Conservation (phyloP, 768 basidiomycete species). For the Suillus discolor region DNA sequence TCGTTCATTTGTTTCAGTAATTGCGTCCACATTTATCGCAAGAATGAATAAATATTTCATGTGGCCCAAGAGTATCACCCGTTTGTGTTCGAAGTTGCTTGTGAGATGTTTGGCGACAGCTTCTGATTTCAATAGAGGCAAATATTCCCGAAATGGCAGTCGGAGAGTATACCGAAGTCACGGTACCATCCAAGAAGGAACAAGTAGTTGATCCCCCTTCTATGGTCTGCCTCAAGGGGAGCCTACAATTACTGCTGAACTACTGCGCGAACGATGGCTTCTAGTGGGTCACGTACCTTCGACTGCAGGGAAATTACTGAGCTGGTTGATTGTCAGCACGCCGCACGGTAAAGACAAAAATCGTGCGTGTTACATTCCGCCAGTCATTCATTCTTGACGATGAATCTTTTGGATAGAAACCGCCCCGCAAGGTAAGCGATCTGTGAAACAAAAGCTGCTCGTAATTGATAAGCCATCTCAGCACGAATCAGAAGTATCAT, state of each 20-base stretch:
- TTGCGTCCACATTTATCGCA: neutral
- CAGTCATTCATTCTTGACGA: constrained; percentile 22
- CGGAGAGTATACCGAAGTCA: neutral
- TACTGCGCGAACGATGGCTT: constrained; percentile 27
- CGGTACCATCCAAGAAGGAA: neutral
- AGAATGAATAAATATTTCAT: too few relatives aligned
- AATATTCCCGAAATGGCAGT: constrained; percentile 23
- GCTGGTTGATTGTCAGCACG: constrained; percentile 22
- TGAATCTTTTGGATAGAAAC: constrained; percentile 37
- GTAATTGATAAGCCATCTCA: constrained; percentile 30
- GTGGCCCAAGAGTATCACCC: neutral
- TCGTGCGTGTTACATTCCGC: constrained; percentile 38
- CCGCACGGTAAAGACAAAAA: constrained; percentile 40
- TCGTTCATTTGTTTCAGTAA: constrained; percentile 5
- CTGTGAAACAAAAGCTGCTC: neutral
- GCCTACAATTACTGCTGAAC: neutral
- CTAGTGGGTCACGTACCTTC: constrained; percentile 23
- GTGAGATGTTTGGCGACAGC: constrained; percentile 31
- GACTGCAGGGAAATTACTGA: constrained; percentile 16
- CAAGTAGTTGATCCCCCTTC: constrained; percentile 1
- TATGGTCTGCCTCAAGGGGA: constrained; percentile 8
- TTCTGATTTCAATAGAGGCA: constrained; percentile 35
- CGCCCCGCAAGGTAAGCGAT: constrained; percentile 46
- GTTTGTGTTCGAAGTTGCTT: constrained; percentile 8
- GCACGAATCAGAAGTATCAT: constrained; percentile 77